These are phyloP conservation scores for Microbotryomycetes sp. DNA, from an alignment of 1,284 basidiomycete species.

Conservation along the genomic window DNA sequence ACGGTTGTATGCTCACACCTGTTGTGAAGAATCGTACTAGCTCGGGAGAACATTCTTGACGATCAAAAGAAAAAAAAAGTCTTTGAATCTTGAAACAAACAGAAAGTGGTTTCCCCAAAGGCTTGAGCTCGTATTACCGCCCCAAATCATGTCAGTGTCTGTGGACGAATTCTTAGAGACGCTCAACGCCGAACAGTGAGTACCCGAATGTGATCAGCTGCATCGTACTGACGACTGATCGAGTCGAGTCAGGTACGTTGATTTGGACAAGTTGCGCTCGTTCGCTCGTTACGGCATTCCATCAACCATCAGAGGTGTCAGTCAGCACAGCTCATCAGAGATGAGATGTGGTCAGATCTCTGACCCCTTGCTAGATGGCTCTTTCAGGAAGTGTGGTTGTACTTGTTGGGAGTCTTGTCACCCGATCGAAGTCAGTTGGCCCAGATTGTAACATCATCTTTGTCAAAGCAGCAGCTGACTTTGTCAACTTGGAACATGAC, in stretches of 20 bases:
- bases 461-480: not conserved
- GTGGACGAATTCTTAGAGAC: constrained; percentile 11
- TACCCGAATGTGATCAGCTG: not conserved
- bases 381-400: constrained; percentile 17
- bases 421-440: constrained; percentile 11
- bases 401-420: constrained; percentile 10
- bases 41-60: no score
- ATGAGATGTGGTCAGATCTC: not conserved
- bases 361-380: not conserved
- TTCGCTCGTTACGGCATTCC: constrained; percentile 16
- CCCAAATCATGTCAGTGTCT: not conserved
- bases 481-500: not conserved
- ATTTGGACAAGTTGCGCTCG: constrained; percentile 9
- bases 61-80: no score
- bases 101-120: no score
- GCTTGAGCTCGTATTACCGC: not conserved
- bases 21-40: no score
- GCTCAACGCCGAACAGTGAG: constrained; percentile 18
- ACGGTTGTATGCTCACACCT: no score
- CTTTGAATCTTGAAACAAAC: no score
- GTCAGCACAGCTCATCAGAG: not conserved
- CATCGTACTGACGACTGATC: not conserved
- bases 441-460: not conserved
- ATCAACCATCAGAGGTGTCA: constrained; percentile 9
- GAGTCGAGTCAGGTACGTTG: constrained; percentile 5